Evolutionary conservation across 306 rosid species (phyloP).

Genomic region (Sesbania bispinosa): DNA sequence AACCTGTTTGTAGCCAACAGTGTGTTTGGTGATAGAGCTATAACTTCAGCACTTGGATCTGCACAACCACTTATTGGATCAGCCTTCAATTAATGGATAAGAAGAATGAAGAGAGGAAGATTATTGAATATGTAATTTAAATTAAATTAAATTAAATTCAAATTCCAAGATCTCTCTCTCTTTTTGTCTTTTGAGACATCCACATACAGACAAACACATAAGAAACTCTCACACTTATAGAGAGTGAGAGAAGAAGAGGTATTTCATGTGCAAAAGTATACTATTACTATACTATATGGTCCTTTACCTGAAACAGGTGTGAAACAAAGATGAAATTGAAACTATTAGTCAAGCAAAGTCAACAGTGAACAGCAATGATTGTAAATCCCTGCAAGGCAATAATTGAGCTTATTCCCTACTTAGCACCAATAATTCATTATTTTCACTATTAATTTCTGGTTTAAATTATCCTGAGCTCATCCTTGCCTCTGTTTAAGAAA

Average conservation of each 20-base stretch:
- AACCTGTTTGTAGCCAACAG: constrained; percentile 80
- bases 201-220: background rate
- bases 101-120: too few species aligned
- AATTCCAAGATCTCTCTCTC: background rate
- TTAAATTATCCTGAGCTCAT: constrained; percentile 11
- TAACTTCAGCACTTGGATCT: constrained; percentile 85
- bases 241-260: background rate
- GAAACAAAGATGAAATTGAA: constrained; percentile 12
- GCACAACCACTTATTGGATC: background rate
- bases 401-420: constrained; percentile 51
- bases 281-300: too few species aligned
- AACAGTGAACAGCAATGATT: constrained; percentile 57
- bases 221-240: too few species aligned
- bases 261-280: background rate
- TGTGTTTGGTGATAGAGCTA: constrained; percentile 68
- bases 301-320: constrained; percentile 18
- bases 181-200: background rate
- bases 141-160: background rate
- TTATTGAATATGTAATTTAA: background rate
- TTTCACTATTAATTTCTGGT: background rate
- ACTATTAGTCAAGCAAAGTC: constrained; percentile 43
- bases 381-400: constrained; percentile 49
- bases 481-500: constrained; percentile 15
- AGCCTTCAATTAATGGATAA: too few species aligned
- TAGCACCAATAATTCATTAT: constrained; percentile 55